Base-by-base conservation (phyloP, 148 eudicot species). In the Persicaria maculosa region DNA sequence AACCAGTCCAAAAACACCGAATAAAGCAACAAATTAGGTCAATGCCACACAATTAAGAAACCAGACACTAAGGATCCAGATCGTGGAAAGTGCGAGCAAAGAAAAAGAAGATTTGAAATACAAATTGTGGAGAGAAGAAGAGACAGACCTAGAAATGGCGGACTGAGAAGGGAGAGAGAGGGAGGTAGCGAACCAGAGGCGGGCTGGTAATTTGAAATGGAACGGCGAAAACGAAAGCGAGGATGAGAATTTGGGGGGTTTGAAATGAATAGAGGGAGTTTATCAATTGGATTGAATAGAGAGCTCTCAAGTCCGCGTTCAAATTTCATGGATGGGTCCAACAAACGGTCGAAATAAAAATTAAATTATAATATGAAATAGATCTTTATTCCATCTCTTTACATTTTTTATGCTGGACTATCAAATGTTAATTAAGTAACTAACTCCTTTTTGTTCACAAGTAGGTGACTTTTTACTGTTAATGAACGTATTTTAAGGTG, bases 221-320 rank as follows among this genome's bases (percentile, higher is more conserved):
- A 15, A 36, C 46, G 70, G 70, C 70, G 70, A 31, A 64, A 71
- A 71, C 53, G 10, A 48, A 71, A 47, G 72, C 50, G 50, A 46
- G 17, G 53, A 50, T 31, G 58, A 50, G 40, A 53, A 20, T 4
- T 8, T 31, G 7, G 61, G 61, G 44, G 59, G 65, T 47, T 73
- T 73, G 22, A 55, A 73, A 73, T 73, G 62, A 36, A 50, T 14
- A n/a, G 40, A 48, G 16, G 17, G 46, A 64, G 17, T 1, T 65
- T 65, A 47, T 72, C 22, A 72, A 72, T 72, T 72, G 58, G 57
- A 72, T 72, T 72, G 74, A 10, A 72, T 9, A 10, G 44, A 72
- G 31, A 36, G 64, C 75, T 64, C 65, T 73, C 75, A 19, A 25
- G 55, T 73, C 75, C 75, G 75, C 1, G 54, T 73, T 73, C 75